Evolutionary conservation across 148 eudicot species (phyloP).

Genomic region (Cornus suecica): DNA sequence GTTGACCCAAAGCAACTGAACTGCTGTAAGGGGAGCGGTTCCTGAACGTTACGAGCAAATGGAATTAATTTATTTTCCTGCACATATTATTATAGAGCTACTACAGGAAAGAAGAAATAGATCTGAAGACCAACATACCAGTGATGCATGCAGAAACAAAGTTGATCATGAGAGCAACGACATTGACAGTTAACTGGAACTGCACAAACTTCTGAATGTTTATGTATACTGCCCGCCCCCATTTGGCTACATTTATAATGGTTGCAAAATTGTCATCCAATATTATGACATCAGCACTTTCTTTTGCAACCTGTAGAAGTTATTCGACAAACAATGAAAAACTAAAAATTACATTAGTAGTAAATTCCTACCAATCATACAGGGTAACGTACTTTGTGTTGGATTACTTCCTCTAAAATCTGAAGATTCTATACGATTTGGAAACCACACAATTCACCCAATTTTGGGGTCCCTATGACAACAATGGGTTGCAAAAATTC

Average conservation of each 20-base stretch:
- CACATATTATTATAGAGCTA: not conserved
- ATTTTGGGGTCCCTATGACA: too few relatives aligned
- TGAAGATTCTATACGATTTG: too few relatives aligned
- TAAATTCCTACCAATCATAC: too few relatives aligned
- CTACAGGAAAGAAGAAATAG: not conserved
- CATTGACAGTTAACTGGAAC: conserved; percentile 89
- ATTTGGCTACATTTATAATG: conserved; percentile 82
- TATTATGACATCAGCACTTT: conserved; percentile 80
- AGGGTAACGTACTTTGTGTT: too few relatives aligned
- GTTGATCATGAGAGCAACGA: conserved; percentile 83
- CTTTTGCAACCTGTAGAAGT: conserved; percentile 75
- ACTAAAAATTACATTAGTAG: not conserved
- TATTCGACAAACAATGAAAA: not conserved
- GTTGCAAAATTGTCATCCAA: conserved; percentile 89
- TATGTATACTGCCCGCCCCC: conserved; percentile 91
- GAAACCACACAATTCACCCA: too few relatives aligned
- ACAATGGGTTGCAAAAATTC: too few relatives aligned
- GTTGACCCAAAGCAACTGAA: conserved; percentile 94
- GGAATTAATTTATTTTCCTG: not conserved
- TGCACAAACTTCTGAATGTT: conserved; percentile 97
- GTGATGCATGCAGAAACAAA: conserved; percentile 79
- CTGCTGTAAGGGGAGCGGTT: conserved; percentile 93
- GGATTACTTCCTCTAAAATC: too few relatives aligned
- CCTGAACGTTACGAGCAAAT: conserved; percentile 36
- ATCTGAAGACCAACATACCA: conserved; percentile 33